Evolutionary conservation across 2,329 filamentous ascomycete genomes (phyloP).

Genomic region (Fusarium fracticaudum): DNA sequence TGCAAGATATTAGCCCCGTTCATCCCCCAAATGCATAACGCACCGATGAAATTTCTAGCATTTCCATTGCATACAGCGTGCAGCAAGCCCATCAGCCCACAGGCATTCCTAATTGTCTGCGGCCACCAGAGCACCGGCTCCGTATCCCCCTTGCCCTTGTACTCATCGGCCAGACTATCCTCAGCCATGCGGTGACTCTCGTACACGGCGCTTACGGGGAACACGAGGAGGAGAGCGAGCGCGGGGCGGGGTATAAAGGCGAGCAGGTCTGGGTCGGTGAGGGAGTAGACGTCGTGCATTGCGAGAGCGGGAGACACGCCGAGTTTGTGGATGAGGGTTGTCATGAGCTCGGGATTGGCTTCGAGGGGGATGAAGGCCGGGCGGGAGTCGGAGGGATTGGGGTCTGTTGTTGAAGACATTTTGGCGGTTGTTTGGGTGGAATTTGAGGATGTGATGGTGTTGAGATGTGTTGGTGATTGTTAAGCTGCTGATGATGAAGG

Average conservation of each 20-base stretch:
- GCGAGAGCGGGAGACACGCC: slow-evolving; percentile 80
- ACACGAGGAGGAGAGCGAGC: slow-evolving; percentile 89
- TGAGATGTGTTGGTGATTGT: not conserved
- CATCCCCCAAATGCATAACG: slow-evolving; percentile 21
- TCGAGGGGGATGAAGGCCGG: slow-evolving; percentile 69
- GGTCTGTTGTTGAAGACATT: slow-evolving; percentile 51
- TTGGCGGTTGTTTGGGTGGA: not conserved
- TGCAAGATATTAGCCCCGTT: slow-evolving; percentile 37
- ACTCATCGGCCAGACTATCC: slow-evolving; percentile 71
- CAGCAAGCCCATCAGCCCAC: slow-evolving; percentile 87
- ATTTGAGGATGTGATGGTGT: not conserved
- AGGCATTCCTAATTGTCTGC: slow-evolving; percentile 94
- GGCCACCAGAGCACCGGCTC: slow-evolving; percentile 93
- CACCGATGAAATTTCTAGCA: slow-evolving; percentile 69
- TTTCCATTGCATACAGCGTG: slow-evolving; percentile 84
- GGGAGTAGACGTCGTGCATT: slow-evolving; percentile 92
- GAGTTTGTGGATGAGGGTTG: slow-evolving; percentile 80
- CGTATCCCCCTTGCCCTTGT: slow-evolving; percentile 70
- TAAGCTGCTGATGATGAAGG: not conserved
- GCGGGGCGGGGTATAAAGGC: slow-evolving; percentile 89
- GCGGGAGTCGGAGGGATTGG: slow-evolving; percentile 50
- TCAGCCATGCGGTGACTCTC: slow-evolving; percentile 79
- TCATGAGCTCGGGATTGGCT: slow-evolving; percentile 90
- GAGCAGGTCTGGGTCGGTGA: slow-evolving; percentile 85
- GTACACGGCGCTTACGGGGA: slow-evolving; percentile 84